phyloP scores from a whole-genome alignment of 2,329 filamentous ascomycete genomes.

The Pseudopyricularia javanii region DNA sequence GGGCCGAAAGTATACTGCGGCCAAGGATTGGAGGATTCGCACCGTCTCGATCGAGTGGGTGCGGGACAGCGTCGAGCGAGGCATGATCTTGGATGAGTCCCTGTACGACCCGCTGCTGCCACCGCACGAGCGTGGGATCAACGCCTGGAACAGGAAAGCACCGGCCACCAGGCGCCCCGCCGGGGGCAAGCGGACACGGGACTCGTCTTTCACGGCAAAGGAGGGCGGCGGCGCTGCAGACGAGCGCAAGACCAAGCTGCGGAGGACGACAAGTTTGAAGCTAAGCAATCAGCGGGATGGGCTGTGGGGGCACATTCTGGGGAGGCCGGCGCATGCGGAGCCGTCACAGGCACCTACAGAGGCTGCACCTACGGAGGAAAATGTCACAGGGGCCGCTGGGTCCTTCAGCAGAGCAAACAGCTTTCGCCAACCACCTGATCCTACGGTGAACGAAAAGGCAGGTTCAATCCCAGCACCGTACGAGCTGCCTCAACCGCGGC shows the following conservation, averaged over 20 bases:
- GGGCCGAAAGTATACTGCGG: slow-evolving; percentile 83
- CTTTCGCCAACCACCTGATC: not conserved
- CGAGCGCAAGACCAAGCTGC: slow-evolving; percentile 64
- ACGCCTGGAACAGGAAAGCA: slow-evolving; percentile 56
- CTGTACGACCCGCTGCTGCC: slow-evolving; percentile 69
- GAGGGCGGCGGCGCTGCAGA: slow-evolving; percentile 23
- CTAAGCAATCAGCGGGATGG: slow-evolving; percentile 67
- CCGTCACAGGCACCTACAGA: not conserved
- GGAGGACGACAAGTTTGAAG: slow-evolving; percentile 77
- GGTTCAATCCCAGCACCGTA: not conserved
- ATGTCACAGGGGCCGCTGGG: not conserved
- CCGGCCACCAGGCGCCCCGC: slow-evolving; percentile 23
- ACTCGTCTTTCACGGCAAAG: slow-evolving; percentile 20
- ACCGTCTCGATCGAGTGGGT: slow-evolving; percentile 81
- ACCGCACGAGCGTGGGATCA: slow-evolving; percentile 57
- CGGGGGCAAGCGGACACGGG: slow-evolving; percentile 47
- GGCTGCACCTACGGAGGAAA: not conserved
- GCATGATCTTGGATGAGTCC: slow-evolving; percentile 83
- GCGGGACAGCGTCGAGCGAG: slow-evolving; percentile 65
- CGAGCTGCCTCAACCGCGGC: not conserved
- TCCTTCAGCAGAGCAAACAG: not conserved
- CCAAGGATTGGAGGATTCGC: slow-evolving; percentile 68
- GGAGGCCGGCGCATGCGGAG: slow-evolving; percentile 19
- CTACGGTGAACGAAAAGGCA: not conserved
- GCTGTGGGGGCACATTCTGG: slow-evolving; percentile 85